Evolutionary conservation across 176 grass and related monocot species (phyloP).

Genomic region (Miscanthus lutarioriparius): DNA sequence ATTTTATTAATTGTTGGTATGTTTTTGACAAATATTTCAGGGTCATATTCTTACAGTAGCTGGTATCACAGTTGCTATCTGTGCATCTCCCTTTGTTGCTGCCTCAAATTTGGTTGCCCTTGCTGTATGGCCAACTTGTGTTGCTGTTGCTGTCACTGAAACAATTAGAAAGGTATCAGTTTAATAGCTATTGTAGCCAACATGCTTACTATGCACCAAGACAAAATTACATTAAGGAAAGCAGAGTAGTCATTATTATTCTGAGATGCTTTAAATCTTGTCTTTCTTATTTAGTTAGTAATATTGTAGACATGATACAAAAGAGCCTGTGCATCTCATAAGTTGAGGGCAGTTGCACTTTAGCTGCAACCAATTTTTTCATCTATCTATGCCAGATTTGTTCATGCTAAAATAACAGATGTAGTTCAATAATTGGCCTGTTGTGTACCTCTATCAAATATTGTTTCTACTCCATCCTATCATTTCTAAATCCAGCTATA

Average conservation of each 20-base stretch:
- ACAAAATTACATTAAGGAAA: neutral
- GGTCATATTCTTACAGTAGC: constrained; percentile 85
- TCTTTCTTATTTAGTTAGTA: neutral
- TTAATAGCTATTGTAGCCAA: constrained; percentile 5
- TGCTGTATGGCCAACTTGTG: constrained; percentile 86
- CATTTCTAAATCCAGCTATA: neutral
- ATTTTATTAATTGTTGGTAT: constrained; percentile 20
- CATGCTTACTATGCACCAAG: neutral
- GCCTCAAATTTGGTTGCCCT: constrained; percentile 77
- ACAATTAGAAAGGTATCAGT: constrained; percentile 71
- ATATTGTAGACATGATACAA: neutral
- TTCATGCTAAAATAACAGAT: neutral
- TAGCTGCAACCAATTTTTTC: neutral
- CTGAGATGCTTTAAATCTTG: neutral
- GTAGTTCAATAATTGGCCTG: neutral
- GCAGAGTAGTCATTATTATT: neutral
- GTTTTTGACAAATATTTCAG: constrained; percentile 47
- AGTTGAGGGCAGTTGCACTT: neutral
- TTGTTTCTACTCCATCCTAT: neutral
- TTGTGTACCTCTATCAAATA: neutral
- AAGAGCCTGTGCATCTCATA: neutral
- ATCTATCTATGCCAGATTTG: neutral
- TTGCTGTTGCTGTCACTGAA: constrained; percentile 80
- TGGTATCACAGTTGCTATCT: constrained; percentile 78
- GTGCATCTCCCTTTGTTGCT: constrained; percentile 77